Evolutionary conservation across 345 rosid genomes (phyloP), one percentile per base, ranked within the genome.

Genomic region (Theobroma cacao): DNA sequence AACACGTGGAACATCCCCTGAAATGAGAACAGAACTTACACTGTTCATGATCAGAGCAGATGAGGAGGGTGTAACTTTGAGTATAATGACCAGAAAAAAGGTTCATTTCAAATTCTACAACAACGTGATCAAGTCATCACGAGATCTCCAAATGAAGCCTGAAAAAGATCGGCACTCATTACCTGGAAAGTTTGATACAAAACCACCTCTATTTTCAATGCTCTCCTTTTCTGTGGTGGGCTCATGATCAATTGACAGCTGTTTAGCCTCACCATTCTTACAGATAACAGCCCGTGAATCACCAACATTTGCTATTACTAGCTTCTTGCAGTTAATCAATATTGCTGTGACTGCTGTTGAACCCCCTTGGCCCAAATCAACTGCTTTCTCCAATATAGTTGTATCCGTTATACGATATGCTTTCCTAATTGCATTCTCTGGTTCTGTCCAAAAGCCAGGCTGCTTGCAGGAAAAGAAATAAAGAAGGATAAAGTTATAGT

Each of bases 271-370:
- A 60, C 97, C 93, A 50, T 76, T 83, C 82, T 86, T 89, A 87
- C 91, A 83, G 64, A 96, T 84, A 56, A 94, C 94, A 60, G 97
- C 99, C 71, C 99, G 85, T 40, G 98, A 96, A 87, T 96, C 98
- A 66, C 98, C 99, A 50, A 96, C 87, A 82, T 96, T 96, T 26
- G 98, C 99, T 78, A 92, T 91, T 33, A 96, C 90, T 78, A 96
- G 82, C 86, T 82, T 92, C 45, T 85, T 85, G 65, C 97, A 85
- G 66, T 91, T 90, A 78, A 94, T 91, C 22, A 96, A 77, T 65
- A 96, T 94, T 7, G 91, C 95, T 17, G 99, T 96, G 28, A 96
- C 97, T 38, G 98, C 98, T 66, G 99, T 96, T 1, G 99, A 96
- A 60, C 99, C 98, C 1, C 99, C 99, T 83, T 63, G 88, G 52